phyloP scores from a whole-genome alignment of 148 eudicot species.

The Pouteria glomerata region DNA sequence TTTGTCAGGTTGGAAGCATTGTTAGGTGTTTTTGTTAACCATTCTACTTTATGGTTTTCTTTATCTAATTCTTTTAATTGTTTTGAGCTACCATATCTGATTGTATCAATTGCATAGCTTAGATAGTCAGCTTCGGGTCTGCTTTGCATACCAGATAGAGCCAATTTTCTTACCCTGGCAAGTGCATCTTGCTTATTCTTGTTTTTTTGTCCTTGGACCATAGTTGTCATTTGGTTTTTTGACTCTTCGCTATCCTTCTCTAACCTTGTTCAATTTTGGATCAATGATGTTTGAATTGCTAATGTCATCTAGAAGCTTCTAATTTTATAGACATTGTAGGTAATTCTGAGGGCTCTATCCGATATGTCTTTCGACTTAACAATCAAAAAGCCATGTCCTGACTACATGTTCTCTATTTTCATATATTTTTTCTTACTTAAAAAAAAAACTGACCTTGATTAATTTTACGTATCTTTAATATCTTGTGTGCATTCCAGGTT shows the following conservation, averaged over 20 bases:
- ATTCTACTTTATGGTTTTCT: too few species aligned
- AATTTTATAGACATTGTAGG: neutral
- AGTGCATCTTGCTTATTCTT: neutral
- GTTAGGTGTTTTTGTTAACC: too few species aligned
- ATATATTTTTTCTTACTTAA: neutral
- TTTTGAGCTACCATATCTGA: too few species aligned
- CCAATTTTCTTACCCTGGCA: neutral
- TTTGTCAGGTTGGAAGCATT: too few species aligned
- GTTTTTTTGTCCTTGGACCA: neutral
- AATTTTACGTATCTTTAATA: constrained; percentile 1
- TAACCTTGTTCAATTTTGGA: neutral
- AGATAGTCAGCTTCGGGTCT: neutral
- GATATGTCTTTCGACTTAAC: neutral
- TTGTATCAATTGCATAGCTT: neutral
- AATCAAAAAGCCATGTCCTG: neutral
- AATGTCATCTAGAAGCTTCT: neutral
- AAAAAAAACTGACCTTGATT: neutral
- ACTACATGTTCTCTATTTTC: neutral
- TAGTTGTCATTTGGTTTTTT: neutral
- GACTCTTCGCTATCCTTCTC: too few species aligned
- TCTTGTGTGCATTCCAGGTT: constrained; percentile 40
- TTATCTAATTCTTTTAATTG: too few species aligned
- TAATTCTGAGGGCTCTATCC: neutral
- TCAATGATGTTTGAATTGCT: neutral
- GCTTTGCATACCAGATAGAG: neutral